phyloP scores from a whole-genome alignment of 106 monocot genomes.

The Narthecium ossifragum region DNA sequence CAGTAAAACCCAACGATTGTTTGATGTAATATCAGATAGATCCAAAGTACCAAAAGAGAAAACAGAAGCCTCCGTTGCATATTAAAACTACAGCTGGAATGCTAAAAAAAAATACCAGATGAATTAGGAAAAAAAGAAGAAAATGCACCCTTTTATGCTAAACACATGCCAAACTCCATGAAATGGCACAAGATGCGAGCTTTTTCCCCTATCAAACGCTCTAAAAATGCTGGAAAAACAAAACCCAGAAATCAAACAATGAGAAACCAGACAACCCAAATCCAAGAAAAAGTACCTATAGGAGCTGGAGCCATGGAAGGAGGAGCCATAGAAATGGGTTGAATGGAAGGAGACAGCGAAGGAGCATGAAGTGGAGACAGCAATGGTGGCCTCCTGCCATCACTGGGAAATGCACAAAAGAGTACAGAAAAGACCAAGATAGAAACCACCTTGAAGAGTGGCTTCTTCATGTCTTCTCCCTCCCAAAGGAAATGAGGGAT shows the following conservation, averaged over 20 bases:
- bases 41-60: no score
- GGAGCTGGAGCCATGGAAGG: slow-evolving; percentile 10
- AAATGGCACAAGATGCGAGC: neutral
- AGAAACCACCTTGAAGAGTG: neutral
- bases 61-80: no score
- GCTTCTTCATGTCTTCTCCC: slow-evolving; percentile 1
- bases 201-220: neutral
- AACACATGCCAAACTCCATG: no score
- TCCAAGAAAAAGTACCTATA: slow-evolving; percentile 8
- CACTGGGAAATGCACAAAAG: neutral
- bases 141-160: no score
- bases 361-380: slow-evolving; percentile 5
- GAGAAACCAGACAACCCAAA: neutral
- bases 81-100: no score
- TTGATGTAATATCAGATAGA: no score
- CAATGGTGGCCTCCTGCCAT: slow-evolving; percentile 10
- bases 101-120: no score
- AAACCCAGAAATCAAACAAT: neutral
- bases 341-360: neutral
- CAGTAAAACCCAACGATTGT: no score
- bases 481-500: neutral
- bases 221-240: neutral
- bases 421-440: neutral
- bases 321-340: neutral
- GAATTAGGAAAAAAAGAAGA: no score